phyloP scores from a whole-genome alignment of 768 basidiomycete genomes.

The Collybiopsis luxurians region DNA sequence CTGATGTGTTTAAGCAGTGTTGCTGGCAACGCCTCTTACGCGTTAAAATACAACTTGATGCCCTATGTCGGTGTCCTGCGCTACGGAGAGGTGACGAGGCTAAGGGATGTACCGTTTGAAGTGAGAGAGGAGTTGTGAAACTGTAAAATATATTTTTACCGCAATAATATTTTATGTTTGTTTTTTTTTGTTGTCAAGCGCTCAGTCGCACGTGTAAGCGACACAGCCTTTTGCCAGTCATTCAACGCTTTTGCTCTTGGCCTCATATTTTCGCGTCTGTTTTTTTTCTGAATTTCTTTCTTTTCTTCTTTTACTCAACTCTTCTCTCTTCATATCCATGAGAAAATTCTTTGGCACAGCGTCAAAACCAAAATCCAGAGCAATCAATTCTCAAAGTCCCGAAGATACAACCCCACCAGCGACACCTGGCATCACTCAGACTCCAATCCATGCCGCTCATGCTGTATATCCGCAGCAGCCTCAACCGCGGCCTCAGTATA shows the following conservation, averaged over 20 bases:
- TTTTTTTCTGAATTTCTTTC: neutral
- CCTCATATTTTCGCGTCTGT: neutral
- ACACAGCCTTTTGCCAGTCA: constrained; percentile 1
- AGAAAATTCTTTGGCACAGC: constrained; percentile 48
- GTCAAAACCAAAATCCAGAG: constrained; percentile 28
- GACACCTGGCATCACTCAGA: constrained; percentile 19
- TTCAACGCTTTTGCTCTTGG: too few species aligned
- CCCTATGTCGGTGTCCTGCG: constrained; percentile 81
- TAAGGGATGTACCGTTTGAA: constrained; percentile 25
- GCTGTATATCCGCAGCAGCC: constrained; percentile 20
- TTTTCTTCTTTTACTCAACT: constrained; percentile 17
- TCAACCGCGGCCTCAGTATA: constrained; percentile 2
- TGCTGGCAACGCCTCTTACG: constrained; percentile 66
- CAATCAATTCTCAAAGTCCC: neutral
- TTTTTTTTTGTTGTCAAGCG: neutral
- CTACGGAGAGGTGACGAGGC: constrained; percentile 64
- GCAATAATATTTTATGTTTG: neutral
- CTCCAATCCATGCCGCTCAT: constrained; percentile 17
- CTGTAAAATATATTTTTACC: neutral
- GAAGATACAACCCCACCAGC: constrained; percentile 1
- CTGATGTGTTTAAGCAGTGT: neutral
- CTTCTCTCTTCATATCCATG: constrained; percentile 26
- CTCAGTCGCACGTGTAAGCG: neutral
- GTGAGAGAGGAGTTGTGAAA: neutral
- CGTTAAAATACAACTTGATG: constrained; percentile 87